Evolutionary conservation across 2,329 filamentous ascomycete species (phyloP), one percentile per base, ranked within the genome.

Genomic region (Peltaster fructicola): DNA sequence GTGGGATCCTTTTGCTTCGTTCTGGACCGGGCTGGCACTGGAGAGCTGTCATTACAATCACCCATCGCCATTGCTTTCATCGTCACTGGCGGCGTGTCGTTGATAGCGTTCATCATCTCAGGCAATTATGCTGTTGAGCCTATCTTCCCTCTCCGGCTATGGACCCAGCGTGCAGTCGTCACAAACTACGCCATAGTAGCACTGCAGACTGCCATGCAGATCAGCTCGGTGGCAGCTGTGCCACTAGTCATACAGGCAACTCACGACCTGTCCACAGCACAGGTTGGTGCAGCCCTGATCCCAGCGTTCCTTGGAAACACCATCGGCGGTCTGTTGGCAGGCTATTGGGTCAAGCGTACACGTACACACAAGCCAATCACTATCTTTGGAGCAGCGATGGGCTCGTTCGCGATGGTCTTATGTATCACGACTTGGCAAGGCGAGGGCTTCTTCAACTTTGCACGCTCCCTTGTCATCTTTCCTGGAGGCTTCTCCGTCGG

Each of bases 211-310:
- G 56, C 59, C 1, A 65, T 68, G 0, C 74, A 79, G 37, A 45
- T 68, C 6, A 62, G 58, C 1, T 59, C 69, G 41, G 70, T 77
- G 64, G 72, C 69, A 26, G 61, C 63, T 0, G 61, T 78, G 0
- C 74, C 74, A 0, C 47, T 79, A 0, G 79, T 79, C 47, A 80
- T 79, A 34, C 68, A 75, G 29, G 62, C 73, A 1, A 72, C 71
- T 0, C 51, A 61, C 4, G 51, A 56, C 1, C 61, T 59, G 3
- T 68, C 65, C 1, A 68, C 63, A 21, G 68, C 71, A 0, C 49
- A 54, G 2, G 69, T 73, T 1, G 62, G 62, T 2, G 52, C 63
- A 0, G 68, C 77, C 36, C 52, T 81, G 0, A 58, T 79, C 19
- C 74, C 74, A 0, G 68, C 73, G 0, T 71, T 80, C 0, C 47